Conservation (phyloP, 495 filamentous ascomycete genomes). For the Astrothelium macrocarpum region DNA sequence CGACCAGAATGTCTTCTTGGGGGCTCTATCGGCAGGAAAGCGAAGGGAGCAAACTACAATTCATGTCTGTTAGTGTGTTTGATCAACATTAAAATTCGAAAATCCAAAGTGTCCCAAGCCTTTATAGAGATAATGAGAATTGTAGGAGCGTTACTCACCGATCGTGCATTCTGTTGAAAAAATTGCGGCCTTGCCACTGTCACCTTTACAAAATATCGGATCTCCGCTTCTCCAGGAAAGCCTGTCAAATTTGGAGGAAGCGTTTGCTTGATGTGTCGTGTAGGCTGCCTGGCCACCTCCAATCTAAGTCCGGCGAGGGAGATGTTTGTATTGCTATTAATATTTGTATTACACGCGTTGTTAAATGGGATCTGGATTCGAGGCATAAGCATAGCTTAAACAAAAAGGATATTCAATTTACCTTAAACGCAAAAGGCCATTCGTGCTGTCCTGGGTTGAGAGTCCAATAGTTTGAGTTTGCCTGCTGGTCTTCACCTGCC, state of each 20-base stretch:
- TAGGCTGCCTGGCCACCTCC: conserved; percentile 44
- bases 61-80: not conserved
- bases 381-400: conserved; percentile 54
- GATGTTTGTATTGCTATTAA: conserved; percentile 48
- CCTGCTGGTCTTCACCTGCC: conserved; percentile 35
- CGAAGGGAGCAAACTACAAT: conserved; percentile 49
- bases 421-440: conserved; percentile 87
- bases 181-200: conserved; percentile 74
- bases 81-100: not conserved
- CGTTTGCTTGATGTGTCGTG: conserved; percentile 68
- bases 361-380: conserved; percentile 69
- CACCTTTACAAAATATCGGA: conserved; percentile 86
- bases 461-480: conserved; percentile 42
- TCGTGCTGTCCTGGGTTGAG: conserved; percentile 70
- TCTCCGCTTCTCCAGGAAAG: conserved; percentile 74
- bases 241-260: conserved; percentile 79
- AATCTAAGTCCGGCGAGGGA: conserved; percentile 46
- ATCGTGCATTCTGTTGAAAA: conserved; percentile 76
- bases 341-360: conserved; percentile 62
- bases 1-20: conserved; percentile 56
- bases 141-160: conserved; percentile 37
- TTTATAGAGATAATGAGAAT: too few species aligned
- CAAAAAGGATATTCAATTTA: too few species aligned
- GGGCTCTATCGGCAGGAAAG: conserved; percentile 88
- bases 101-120: not conserved